Evolutionary conservation across 1,284 basidiomycete genomes (phyloP).

Genomic region (Malassezia dermatis): DNA sequence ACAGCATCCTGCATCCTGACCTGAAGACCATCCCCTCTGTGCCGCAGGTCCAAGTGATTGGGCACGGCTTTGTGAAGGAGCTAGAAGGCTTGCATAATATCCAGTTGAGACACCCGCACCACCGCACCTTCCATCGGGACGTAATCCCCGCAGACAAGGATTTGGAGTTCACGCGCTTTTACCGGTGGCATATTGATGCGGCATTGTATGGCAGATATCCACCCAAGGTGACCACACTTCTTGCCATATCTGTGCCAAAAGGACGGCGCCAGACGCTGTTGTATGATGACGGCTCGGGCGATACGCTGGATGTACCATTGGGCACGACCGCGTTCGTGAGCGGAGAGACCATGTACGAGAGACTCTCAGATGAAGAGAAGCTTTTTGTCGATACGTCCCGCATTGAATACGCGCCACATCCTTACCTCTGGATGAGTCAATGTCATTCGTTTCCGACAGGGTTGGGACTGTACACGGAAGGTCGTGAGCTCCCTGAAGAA

Average conservation of each 20-base stretch:
- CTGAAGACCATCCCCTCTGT: conserved; percentile 44
- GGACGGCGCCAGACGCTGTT: conserved; percentile 61
- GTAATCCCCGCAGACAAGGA: conserved; percentile 66
- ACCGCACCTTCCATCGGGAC: conserved; percentile 76
- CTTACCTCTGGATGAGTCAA: conserved; percentile 68
- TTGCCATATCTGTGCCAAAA: conserved; percentile 64
- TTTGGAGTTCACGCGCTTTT: conserved; percentile 69
- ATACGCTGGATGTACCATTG: conserved; percentile 68
- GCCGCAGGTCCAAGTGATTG: conserved; percentile 49
- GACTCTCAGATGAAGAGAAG: conserved; percentile 64
- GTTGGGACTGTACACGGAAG: conserved; percentile 66
- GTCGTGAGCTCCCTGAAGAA: conserved; percentile 57
- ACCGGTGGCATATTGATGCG: conserved; percentile 72
- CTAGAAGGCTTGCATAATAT: conserved; percentile 20
- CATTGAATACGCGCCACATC: conserved; percentile 51
- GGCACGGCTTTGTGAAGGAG: conserved; percentile 30
- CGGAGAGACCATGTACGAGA: conserved; percentile 74
- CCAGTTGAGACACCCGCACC: conserved; percentile 62
- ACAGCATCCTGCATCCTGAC: conserved; percentile 45
- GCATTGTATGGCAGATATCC: conserved; percentile 69
- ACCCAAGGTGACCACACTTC: conserved; percentile 77
- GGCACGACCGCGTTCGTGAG: conserved; percentile 64
- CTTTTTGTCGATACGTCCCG: conserved; percentile 60
- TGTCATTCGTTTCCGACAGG: conserved; percentile 63
- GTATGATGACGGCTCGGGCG: conserved; percentile 81